These are phyloP conservation scores for Claviceps humidiphila DNA, from an alignment of 2,329 filamentous ascomycete genomes.

Conservation along the genomic window DNA sequence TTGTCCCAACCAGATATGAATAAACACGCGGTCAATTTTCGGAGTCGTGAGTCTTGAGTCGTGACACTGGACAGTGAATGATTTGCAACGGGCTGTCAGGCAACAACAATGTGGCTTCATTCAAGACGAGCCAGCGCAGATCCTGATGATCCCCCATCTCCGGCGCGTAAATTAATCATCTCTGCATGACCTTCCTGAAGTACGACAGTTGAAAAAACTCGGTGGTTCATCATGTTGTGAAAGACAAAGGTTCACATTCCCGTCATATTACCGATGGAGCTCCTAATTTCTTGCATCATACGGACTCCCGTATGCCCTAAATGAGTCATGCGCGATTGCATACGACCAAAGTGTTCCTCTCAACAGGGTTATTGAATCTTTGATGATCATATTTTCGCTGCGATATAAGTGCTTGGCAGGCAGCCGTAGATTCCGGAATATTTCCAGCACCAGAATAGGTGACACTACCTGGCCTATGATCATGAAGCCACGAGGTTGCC, in stretches of 20 bases:
- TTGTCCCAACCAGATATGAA: background rate
- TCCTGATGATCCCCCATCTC: too few species aligned
- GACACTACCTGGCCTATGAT: background rate
- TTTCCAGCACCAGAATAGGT: background rate
- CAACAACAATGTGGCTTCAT: too few species aligned
- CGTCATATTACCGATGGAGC: background rate
- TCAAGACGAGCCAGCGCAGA: too few species aligned
- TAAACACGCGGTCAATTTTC: background rate
- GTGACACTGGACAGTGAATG: too few species aligned
- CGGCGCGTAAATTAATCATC: too few species aligned
- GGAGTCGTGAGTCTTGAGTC: too few species aligned
- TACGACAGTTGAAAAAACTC: too few species aligned
- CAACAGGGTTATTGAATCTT: background rate
- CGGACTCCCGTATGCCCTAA: too few species aligned
- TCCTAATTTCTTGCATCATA: background rate
- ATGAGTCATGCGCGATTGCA: background rate
- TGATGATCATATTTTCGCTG: background rate
- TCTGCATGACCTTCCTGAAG: too few species aligned
- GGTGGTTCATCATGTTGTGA: background rate
- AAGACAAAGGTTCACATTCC: too few species aligned
- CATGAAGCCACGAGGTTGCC: background rate
- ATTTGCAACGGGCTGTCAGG: too few species aligned
- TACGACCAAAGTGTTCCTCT: background rate
- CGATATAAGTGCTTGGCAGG: background rate
- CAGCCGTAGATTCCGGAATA: background rate